phyloP scores from a whole-genome alignment of 257 asterid species.

The Gentiana straminea region DNA sequence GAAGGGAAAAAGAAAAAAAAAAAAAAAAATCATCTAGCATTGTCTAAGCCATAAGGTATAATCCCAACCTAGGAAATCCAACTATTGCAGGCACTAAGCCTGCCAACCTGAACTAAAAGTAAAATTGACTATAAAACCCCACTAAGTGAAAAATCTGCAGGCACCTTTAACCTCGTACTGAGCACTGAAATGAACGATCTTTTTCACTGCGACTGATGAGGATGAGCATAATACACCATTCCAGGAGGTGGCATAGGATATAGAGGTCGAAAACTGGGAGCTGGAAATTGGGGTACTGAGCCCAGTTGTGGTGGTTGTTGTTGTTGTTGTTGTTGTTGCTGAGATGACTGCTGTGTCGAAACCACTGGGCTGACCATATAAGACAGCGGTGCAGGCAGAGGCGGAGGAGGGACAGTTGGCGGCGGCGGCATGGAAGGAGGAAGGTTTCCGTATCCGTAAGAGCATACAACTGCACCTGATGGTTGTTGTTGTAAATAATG shows the following conservation, averaged over 20 bases:
- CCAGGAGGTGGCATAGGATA: constrained; percentile 53
- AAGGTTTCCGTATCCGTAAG: constrained; percentile 43
- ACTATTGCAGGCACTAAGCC: too few species aligned
- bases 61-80: too few species aligned
- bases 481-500: constrained; percentile 69
- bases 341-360: constrained; percentile 44
- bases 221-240: constrained; percentile 51
- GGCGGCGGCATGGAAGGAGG: constrained; percentile 45
- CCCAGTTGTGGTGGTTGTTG: constrained; percentile 30
- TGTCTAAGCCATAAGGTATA: too few species aligned
- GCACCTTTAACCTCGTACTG: not conserved
- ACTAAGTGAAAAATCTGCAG: too few species aligned
- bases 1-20: too few species aligned
- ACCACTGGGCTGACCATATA: constrained; percentile 52
- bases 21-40: too few species aligned
- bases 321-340: constrained; percentile 35
- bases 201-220: constrained; percentile 42
- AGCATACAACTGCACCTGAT: constrained; percentile 30
- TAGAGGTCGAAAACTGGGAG: constrained; percentile 50
- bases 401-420: constrained; percentile 7
- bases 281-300: constrained; percentile 23
- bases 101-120: too few species aligned
- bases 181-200: not conserved
- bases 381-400: constrained; percentile 24
- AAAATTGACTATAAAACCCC: too few species aligned